Evolutionary conservation across 805 yeast species (phyloP).

Genomic region (Nakazawaea wickerhamii): DNA sequence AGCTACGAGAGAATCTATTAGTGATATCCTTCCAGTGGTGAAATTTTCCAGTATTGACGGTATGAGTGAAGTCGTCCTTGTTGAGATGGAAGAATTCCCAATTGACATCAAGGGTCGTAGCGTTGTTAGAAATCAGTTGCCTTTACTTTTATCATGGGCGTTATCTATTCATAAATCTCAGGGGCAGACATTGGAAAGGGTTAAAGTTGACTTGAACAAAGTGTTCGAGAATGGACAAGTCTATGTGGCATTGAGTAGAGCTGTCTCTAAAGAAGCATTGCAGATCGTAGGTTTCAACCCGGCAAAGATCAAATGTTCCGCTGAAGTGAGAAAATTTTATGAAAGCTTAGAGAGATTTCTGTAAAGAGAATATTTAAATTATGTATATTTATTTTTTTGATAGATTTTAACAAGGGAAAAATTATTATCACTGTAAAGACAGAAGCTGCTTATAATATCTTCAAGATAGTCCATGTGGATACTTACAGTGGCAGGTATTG

Average conservation of each 20-base stretch:
- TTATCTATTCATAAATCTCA: slow-evolving; percentile 80
- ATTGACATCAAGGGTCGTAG: slow-evolving; percentile 23
- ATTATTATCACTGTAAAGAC: background rate
- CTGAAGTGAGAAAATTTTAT: slow-evolving; percentile 59
- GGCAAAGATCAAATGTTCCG: slow-evolving; percentile 50
- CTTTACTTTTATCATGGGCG: slow-evolving; percentile 76
- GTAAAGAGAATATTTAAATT: background rate
- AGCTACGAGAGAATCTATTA: slow-evolving; percentile 21
- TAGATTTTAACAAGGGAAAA: background rate
- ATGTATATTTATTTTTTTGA: background rate
- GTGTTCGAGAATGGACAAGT: slow-evolving; percentile 81
- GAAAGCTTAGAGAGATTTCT: slow-evolving; percentile 30
- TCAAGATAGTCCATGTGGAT: slow-evolving; percentile 13
- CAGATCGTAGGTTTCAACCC: slow-evolving; percentile 65
- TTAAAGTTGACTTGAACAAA: slow-evolving; percentile 60
- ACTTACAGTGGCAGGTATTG: background rate
- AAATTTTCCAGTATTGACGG: slow-evolving; percentile 35
- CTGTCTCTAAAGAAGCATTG: slow-evolving; percentile 57
- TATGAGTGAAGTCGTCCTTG: slow-evolving; percentile 23
- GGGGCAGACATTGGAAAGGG: slow-evolving; percentile 73
- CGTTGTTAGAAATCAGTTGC: slow-evolving; percentile 51
- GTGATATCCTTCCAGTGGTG: slow-evolving; percentile 37
- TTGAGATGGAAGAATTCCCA: slow-evolving; percentile 31
- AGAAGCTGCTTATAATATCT: too few species aligned
- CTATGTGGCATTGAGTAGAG: slow-evolving; percentile 78